Conservation (phyloP, 2,329 filamentous ascomycete genomes). For the Ciborinia camelliae region DNA sequence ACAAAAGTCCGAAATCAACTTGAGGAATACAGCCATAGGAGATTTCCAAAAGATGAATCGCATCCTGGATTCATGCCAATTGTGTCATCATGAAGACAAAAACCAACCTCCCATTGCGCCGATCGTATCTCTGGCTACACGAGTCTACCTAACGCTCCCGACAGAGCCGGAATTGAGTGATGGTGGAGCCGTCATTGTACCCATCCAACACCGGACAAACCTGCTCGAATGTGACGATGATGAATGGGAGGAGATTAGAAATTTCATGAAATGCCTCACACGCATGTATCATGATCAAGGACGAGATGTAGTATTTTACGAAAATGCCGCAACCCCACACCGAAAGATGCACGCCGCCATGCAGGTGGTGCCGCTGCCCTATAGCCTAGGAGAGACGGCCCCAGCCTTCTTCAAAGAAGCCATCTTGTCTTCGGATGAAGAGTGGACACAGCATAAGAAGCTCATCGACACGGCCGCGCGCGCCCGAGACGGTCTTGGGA, state of each 20-base stretch:
- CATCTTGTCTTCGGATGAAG: slow-evolving; percentile 80
- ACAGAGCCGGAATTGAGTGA: slow-evolving; percentile 84
- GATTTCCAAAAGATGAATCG: slow-evolving; percentile 89
- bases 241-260: slow-evolving; percentile 98
- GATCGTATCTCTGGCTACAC: slow-evolving; percentile 78
- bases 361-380: slow-evolving; percentile 82
- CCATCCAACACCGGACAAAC: slow-evolving; percentile 81
- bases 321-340: slow-evolving; percentile 83
- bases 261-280: slow-evolving; percentile 97
- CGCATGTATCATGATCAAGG: slow-evolving; percentile 93
- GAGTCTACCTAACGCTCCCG: slow-evolving; percentile 82
- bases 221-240: slow-evolving; percentile 98
- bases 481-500: slow-evolving; percentile 67
- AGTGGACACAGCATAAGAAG: slow-evolving; percentile 95
- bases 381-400: slow-evolving; percentile 83
- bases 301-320: slow-evolving; percentile 92
- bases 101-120: slow-evolving; percentile 74
- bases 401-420: slow-evolving; percentile 96
- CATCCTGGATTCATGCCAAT: slow-evolving; percentile 80
- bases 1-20: slow-evolving; percentile 80
- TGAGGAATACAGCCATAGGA: slow-evolving; percentile 81
- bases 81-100: slow-evolving; percentile 89
- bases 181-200: slow-evolving; percentile 83
- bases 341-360: slow-evolving; percentile 81
- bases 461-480: slow-evolving; percentile 79